These are phyloP conservation scores for Yueomyces sinensis DNA, from an alignment of 805 yeast genomes.

Conservation along the genomic window DNA sequence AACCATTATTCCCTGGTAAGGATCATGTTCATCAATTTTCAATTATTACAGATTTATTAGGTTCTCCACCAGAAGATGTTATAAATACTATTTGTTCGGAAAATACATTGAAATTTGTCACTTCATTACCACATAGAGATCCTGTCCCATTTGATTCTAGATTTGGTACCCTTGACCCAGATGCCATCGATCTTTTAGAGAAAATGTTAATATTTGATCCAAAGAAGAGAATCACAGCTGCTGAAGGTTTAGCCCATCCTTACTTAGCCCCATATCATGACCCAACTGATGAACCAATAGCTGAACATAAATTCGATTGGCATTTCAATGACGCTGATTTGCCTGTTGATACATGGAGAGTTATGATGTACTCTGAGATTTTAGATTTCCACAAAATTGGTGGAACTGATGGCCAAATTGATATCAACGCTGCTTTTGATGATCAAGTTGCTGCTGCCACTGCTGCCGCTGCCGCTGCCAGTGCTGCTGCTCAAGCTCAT, in stretches of 20 bases:
- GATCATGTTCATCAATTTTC: constrained; percentile 98
- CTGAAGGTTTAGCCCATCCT: constrained; percentile 77
- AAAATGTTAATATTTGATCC: constrained; percentile 94
- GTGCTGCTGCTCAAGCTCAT: constrained; percentile 18
- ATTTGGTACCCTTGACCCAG: constrained; percentile 67
- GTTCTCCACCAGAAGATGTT: constrained; percentile 93
- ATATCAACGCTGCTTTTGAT: constrained; percentile 23
- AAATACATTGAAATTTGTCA: constrained; percentile 87
- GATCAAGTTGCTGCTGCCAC: constrained; percentile 27
- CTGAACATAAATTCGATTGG: constrained; percentile 93
- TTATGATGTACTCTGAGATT: constrained; percentile 97
- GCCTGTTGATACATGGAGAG: constrained; percentile 97
- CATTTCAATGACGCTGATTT: constrained; percentile 94
- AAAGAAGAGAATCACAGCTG: constrained; percentile 85
- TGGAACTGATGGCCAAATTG: constrained; percentile 27
- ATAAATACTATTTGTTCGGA: constrained; percentile 93
- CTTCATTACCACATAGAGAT: constrained; percentile 82
- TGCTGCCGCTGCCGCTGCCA: constrained; percentile 25
- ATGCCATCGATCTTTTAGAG: constrained; percentile 77
- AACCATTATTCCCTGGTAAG: constrained; percentile 93
- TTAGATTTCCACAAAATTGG: constrained; percentile 90
- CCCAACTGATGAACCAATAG: constrained; percentile 93
- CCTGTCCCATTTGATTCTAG: constrained; percentile 80
- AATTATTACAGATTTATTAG: constrained; percentile 88
- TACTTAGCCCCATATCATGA: constrained; percentile 94